Conservation (phyloP, 2,329 filamentous ascomycete genomes). For the Beauveria australis region DNA sequence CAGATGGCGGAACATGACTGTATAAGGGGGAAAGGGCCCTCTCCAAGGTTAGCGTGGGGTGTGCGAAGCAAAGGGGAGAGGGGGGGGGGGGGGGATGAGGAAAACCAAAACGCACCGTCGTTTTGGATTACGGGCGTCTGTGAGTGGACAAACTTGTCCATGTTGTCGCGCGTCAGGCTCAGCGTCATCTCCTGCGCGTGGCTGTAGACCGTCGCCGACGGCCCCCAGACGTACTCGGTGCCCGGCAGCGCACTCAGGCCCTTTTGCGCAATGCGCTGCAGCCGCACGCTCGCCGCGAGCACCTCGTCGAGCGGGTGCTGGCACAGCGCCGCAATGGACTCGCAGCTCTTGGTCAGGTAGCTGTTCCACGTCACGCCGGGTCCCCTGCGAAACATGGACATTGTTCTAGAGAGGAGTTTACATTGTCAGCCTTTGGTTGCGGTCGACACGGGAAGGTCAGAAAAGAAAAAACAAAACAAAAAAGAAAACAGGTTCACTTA, state of each 20-base stretch:
- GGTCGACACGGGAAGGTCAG: background rate
- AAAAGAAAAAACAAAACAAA: too few species aligned
- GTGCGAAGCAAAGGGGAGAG: too few species aligned
- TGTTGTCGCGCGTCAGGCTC: background rate
- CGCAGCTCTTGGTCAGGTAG: conserved; percentile 5
- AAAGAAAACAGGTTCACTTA: background rate
- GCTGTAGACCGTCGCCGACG: background rate
- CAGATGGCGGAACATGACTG: conserved; percentile 13
- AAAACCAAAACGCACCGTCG: background rate
- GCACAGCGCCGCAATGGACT: conserved; percentile 1
- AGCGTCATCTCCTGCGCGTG: conserved; percentile 4
- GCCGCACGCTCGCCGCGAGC: background rate
- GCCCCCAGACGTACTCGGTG: conserved; percentile 3
- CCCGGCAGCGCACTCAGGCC: background rate
- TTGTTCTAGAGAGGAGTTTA: background rate
- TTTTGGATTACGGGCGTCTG: conserved; percentile 1
- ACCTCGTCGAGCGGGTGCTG: background rate
- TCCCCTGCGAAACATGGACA: conserved; percentile 6
- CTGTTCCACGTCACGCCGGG: conserved; percentile 1
- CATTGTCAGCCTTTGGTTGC: background rate
- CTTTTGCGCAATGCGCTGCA: conserved; percentile 2
- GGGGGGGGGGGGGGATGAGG: background rate
- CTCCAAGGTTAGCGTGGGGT: background rate
- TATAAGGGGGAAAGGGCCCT: background rate
- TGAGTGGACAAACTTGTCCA: conserved; percentile 4